Evolutionary conservation across 169 alveolate species (phyloP), one percentile per base, ranked within the genome.

Genomic region (Cryptosporidium parvum): DNA sequence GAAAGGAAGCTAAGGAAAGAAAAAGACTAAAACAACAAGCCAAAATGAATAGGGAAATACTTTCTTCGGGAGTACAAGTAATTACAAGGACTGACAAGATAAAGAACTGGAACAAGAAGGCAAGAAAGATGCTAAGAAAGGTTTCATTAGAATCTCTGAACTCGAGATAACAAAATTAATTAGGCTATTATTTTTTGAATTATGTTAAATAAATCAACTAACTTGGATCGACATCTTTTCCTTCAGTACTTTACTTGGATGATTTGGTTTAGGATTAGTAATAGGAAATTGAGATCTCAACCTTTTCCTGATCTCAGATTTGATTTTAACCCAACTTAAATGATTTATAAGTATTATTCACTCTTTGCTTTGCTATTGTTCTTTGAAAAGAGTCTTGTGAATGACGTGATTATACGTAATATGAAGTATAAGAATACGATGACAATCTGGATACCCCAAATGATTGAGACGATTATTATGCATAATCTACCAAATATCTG

Each of bases 1-100:
- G 68, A 33, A 80, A 42, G 68, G 80, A 65, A 18, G 89, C 89
- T 3, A 80, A 42, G 23, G 75, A 59, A 26, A 42, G 59, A 29
- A 80, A 42, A n/a, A 21, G 68, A 10, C 70, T 58, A 59, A 59
- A 51, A 53, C 59, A 52, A 31, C 62, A 52, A 69, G 70, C 71
- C 21, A 80, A 62, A 29, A 44, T 58, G 23, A 65, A 33, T 18
- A 62, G 44, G 29, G 89, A 80, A 48, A 80, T 80, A 16, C 45
- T 59, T 18, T 80, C 89, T 8, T 61, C 89, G 0, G 89, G 89
- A 26, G 62, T 80, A n/a, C 89, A 80, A 45, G 89, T 80, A 10
- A 62, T 80, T n/a, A 80, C 73, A 4, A 80, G 62, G 51, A 80
- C 89, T 21, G 89, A 80, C 16, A 80, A 80, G 29, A 80, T 80